phyloP scores from a whole-genome alignment of 2,329 filamentous ascomycete genomes.

The Boeremia exigua region DNA sequence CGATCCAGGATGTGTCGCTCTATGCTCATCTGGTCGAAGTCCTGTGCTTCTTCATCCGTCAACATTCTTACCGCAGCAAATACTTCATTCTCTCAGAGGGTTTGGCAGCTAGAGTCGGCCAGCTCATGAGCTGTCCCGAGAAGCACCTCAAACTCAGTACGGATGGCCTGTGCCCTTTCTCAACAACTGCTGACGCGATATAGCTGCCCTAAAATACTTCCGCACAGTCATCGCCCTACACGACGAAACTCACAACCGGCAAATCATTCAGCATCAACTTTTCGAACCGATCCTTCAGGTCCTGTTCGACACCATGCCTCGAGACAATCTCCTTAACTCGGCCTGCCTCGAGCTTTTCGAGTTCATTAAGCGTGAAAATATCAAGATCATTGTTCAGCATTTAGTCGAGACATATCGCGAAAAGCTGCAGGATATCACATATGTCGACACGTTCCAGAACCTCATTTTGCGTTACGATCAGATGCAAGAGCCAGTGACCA shows the following conservation, averaged over 20 bases:
- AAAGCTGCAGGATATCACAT: slow-evolving; percentile 75
- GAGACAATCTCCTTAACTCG: slow-evolving; percentile 92
- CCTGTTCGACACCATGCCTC: slow-evolving; percentile 81
- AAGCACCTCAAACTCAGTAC: slow-evolving; percentile 91
- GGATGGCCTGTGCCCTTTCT: slow-evolving; percentile 36
- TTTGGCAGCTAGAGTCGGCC: slow-evolving; percentile 77
- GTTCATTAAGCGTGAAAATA: slow-evolving; percentile 69
- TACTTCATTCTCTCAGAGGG: slow-evolving; percentile 84
- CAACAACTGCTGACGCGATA: slow-evolving; percentile 15
- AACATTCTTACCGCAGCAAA: slow-evolving; percentile 85
- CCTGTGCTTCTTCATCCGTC: slow-evolving; percentile 89
- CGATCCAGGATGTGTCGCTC: slow-evolving; percentile 84
- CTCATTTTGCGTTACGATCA: slow-evolving; percentile 81
- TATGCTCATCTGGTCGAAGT: slow-evolving; percentile 92
- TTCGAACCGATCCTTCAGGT: slow-evolving; percentile 86
- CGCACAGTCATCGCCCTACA: slow-evolving; percentile 82
- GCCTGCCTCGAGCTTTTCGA: slow-evolving; percentile 95
- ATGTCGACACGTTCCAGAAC: slow-evolving; percentile 82
- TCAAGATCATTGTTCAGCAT: slow-evolving; percentile 79
- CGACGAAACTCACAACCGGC: slow-evolving; percentile 88
- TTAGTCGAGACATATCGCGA: slow-evolving; percentile 85
- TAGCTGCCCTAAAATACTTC: slow-evolving; percentile 92
- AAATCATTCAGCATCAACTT: slow-evolving; percentile 80
- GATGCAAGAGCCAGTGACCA: slow-evolving; percentile 66
- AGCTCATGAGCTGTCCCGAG: slow-evolving; percentile 81